These are phyloP conservation scores for Tetrahymena thermophila DNA, from an alignment of 73 alveolate species.

Conservation along the genomic window DNA sequence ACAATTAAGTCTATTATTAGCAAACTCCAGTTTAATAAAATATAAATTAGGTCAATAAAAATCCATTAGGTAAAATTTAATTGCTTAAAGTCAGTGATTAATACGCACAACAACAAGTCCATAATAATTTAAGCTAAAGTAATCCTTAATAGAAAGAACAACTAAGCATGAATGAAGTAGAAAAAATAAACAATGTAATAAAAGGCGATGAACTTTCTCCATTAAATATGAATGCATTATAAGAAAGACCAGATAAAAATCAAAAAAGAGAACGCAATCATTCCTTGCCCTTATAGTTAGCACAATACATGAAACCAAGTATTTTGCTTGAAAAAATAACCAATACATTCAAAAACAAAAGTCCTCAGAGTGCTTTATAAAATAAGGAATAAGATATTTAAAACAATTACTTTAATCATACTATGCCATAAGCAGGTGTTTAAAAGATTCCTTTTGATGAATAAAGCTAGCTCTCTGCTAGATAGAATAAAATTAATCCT, in stretches of 20 bases:
- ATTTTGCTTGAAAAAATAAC: not conserved
- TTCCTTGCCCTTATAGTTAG: not conserved
- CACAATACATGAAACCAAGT: not conserved
- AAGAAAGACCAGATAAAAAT: not conserved
- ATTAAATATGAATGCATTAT: not conserved
- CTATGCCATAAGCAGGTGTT: not conserved
- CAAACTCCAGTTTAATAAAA: not conserved
- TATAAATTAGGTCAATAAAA: not conserved
- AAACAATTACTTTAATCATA: not conserved
- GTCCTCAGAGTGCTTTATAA: not conserved
- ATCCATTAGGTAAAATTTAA: not conserved
- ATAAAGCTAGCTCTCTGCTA: not conserved
- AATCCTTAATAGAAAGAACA: not conserved
- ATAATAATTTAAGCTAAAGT: not conserved
- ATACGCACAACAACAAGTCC: not conserved
- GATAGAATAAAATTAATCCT: not conserved
- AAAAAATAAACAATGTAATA: not conserved
- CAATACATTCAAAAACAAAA: not conserved
- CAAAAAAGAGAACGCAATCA: not conserved
- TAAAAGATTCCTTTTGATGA: not conserved
- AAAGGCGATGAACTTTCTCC: not conserved
- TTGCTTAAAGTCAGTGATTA: not conserved
- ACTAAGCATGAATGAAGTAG: not conserved
- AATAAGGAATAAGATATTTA: not conserved
- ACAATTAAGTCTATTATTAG: not conserved